These are phyloP conservation scores for Aspergillus panamensis DNA, from an alignment of 495 filamentous ascomycete genomes.

Conservation along the genomic window DNA sequence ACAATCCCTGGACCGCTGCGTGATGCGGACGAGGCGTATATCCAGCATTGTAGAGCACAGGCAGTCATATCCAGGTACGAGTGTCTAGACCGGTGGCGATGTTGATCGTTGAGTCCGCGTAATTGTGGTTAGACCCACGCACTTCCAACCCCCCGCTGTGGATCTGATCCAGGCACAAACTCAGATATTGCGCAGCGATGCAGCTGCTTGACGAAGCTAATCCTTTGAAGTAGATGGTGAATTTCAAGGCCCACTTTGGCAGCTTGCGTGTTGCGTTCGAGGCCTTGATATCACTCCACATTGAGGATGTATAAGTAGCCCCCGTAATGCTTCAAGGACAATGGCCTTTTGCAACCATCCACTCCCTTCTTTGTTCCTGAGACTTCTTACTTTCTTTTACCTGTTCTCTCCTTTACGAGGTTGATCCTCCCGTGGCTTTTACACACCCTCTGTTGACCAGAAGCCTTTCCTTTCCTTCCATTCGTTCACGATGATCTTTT, in stretches of 20 bases:
- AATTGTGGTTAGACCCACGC: background rate
- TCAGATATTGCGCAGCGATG: background rate
- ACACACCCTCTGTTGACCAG: slow-evolving; percentile 21
- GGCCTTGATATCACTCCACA: background rate
- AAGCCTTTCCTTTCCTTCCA: slow-evolving; percentile 3
- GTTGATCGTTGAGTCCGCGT: background rate
- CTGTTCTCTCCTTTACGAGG: no score
- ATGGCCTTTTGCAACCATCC: background rate
- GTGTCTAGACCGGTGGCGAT: background rate
- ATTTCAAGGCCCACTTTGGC: background rate
- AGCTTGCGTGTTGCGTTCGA: background rate
- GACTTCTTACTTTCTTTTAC: background rate
- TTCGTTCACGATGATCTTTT: slow-evolving; percentile 24
- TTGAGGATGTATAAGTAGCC: background rate
- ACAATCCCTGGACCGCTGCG: no score
- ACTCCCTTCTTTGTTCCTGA: background rate
- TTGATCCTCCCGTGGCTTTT: slow-evolving; percentile 18
- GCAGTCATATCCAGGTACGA: no score
- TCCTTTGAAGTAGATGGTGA: background rate
- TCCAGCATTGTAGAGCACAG: no score
- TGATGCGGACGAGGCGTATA: no score
- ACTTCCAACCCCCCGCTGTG: background rate
- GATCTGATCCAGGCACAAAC: background rate
- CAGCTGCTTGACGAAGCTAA: background rate
- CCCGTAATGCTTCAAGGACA: background rate